Base-by-base conservation (phyloP, 805 yeast species). In the Ogataea naganishii region DNA sequence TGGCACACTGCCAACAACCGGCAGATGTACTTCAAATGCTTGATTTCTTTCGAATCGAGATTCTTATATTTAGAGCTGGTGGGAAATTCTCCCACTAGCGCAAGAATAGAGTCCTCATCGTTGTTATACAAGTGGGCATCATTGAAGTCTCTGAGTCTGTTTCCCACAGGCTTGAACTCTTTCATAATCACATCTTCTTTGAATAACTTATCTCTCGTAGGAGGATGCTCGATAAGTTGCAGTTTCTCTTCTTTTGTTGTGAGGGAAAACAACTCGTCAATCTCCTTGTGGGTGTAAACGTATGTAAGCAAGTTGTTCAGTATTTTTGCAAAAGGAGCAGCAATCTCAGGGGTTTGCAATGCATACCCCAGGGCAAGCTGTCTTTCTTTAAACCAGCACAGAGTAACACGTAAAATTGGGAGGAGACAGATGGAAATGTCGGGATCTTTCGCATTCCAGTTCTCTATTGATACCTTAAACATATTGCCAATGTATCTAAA, bases 131-230 rank as follows among this genome's bases (percentile, higher is more conserved):
- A 51, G 27, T 55, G 57, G 18, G 56, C 58, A 42, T 80, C 86
- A 38, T 75, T 61, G 40, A 78, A 80, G 46, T 79, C 88, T 30
- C 63, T 64, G 32, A 79, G 60, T 30, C 64, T 66, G 38, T 58
- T 64, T 15, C 66, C 66, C 12, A 80, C 58, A 4, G 79, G 68
- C 18, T 61, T 55, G 43, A 75, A 78, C 37, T 77, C 86, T 35
- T 70, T 72, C 39, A 75, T 56, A 14, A 62, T 52, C 10, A 78
- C 72, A 53, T 80, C 92, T 44, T 81, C 89, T 26, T 60, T 53
- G 45, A 78, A 80, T 31, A 67, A 69, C 33, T 73, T 68, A 3
- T 49, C 43, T 49, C 89, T 62, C 6, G 46, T 38, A 11, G 80
- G 80, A 29, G 61, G 33, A 26, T 32, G 5, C 27, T 32, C 26